Evolutionary conservation across 768 basidiomycete species (phyloP), one percentile per base, ranked within the genome.

Genomic region (Suillus placidus): DNA sequence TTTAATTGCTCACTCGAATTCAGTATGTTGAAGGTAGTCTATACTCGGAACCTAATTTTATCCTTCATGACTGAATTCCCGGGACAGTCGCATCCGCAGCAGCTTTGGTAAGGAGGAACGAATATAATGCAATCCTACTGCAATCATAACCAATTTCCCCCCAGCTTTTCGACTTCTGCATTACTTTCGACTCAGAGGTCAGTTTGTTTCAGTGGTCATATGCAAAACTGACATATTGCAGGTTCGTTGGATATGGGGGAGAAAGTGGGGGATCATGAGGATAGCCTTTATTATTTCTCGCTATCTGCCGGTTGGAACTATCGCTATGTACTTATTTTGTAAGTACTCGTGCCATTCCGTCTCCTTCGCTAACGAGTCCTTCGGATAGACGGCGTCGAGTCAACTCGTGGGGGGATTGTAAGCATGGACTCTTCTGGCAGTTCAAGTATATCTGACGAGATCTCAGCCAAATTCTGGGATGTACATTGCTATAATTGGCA

Each of bases 221-320:
- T 37, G 6, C 9, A 35, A 20, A 34, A 12, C 9, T 62, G 32
- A 54, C 8, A 5, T n/a, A n/a, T 1, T n/a, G 2, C 9, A 73
- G 72, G 64, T 68, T 20, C 61, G 65, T 42, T 74, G 65, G 73
- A 12, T 67, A 45, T 65, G 64, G 43, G 58, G 67, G 35, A 66
- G 67, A 20, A 65, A 20, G 56, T 73, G 73, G 72, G 66, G 67
- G 12, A 55, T 61, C 1, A 47, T 52, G 62, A 63, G 72, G 61
- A 60, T 74, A 5, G 67, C 68, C 23, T 73, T 74, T 61, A 14
- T 56, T 30, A n/a, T 56, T 14, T 67, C 51, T 38, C 73, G 72
- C 34, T 74, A 73, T 65, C 40, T 72, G 1, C 72, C 72, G 5
- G 67, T 74, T 7, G 51, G 60, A 38, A 69, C 67, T 10, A 40